Percentiles rank a stretch among this genome's conserved stretches.
These are phyloP conservation scores for Cladosporium sp. DNA, from an alignment of 2,329 filamentous ascomycete species.

Conservation along the genomic window DNA sequence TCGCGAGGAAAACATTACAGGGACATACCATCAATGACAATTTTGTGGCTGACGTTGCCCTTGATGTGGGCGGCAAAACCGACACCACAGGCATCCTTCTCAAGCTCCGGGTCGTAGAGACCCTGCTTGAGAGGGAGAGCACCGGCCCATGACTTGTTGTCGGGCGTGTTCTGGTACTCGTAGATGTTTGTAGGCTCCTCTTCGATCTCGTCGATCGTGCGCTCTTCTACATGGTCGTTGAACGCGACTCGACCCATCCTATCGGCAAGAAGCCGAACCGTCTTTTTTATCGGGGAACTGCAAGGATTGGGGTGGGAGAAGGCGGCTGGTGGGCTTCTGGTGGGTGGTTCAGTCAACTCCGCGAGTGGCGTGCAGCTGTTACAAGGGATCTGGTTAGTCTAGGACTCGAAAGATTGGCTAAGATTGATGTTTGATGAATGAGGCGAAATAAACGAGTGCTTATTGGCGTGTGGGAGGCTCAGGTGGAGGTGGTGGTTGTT, in stretches of 20 bases:
- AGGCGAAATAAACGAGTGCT: no score
- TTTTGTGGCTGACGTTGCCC: slow-evolving; percentile 95
- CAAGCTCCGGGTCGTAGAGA: slow-evolving; percentile 91
- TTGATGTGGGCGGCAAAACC: slow-evolving; percentile 99
- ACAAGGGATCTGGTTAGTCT: slow-evolving; percentile 7
- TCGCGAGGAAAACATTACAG: neutral
- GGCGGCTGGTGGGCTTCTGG: neutral
- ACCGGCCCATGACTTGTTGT: slow-evolving; percentile 92
- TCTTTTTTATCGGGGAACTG: slow-evolving; percentile 6
- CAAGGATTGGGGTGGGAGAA: neutral
- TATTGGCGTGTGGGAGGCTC: neutral
- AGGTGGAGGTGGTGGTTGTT: neutral
- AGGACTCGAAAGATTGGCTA: neutral
- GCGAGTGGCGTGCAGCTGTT: slow-evolving; percentile 8
- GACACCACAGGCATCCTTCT: slow-evolving; percentile 99
- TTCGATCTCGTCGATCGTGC: slow-evolving; percentile 43
- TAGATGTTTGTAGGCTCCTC: slow-evolving; percentile 61
- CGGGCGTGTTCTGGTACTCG: slow-evolving; percentile 73
- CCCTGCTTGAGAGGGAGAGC: slow-evolving; percentile 97
- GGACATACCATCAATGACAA: slow-evolving; percentile 88
- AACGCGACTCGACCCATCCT: slow-evolving; percentile 53
- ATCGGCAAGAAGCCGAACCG: slow-evolving; percentile 48
- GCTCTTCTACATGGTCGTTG: slow-evolving; percentile 47
- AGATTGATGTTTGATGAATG: neutral
- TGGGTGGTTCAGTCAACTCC: neutral